Evolutionary conservation across 768 basidiomycete species (phyloP).

Genomic region (Chlorophyllum brunneum): DNA sequence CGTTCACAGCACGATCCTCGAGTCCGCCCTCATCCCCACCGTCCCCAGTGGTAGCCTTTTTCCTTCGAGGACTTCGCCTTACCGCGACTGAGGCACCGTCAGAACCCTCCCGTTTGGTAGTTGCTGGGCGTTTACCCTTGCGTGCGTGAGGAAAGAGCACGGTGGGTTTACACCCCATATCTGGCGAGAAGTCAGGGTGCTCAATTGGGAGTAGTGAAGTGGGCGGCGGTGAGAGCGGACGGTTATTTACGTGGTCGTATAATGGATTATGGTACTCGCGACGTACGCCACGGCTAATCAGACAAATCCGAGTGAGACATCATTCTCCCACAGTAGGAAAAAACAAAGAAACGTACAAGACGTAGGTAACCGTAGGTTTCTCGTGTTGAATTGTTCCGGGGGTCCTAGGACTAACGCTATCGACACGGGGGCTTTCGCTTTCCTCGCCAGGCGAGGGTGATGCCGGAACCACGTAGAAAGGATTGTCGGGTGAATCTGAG

Average conservation of each 20-base stretch:
- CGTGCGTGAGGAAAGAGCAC: slow-evolving; percentile 46
- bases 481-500: slow-evolving; percentile 66
- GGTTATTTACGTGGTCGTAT: slow-evolving; percentile 40
- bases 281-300: slow-evolving; percentile 60
- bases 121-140: slow-evolving; percentile 11
- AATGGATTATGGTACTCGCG: slow-evolving; percentile 61
- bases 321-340: too few species aligned
- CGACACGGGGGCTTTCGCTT: slow-evolving; percentile 30
- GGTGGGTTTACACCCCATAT: slow-evolving; percentile 49
- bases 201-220: slow-evolving; percentile 53
- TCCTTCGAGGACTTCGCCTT: slow-evolving; percentile 12
- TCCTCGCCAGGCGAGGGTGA: slow-evolving; percentile 29
- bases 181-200: slow-evolving; percentile 64
- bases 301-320: slow-evolving; percentile 14
- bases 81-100: background rate
- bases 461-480: slow-evolving; percentile 44
- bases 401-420: slow-evolving; percentile 25
- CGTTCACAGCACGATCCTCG: slow-evolving; percentile 13
- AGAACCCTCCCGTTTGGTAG: background rate
- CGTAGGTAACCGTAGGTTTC: slow-evolving; percentile 62
- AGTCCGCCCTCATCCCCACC: slow-evolving; percentile 9
- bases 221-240: slow-evolving; percentile 39
- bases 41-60: background rate
- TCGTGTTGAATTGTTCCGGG: slow-evolving; percentile 46
- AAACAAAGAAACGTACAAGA: slow-evolving; percentile 60